Base-by-base conservation (phyloP, 2,329 filamentous ascomycete species). In the Alternaria sp. region DNA sequence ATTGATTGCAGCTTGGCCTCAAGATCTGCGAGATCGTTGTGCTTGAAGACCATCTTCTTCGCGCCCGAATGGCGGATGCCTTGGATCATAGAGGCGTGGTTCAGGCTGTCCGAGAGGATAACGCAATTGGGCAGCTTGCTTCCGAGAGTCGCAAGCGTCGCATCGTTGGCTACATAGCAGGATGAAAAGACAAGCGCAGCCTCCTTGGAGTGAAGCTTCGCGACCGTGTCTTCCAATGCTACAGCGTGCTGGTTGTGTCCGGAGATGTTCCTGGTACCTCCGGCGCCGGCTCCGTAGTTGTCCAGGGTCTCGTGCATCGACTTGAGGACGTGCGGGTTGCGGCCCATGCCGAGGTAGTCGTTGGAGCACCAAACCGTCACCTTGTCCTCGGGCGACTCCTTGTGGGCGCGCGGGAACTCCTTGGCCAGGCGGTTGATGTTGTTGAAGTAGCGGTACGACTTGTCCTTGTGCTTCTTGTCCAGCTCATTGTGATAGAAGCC, bases 331-430 rank as follows among this genome's bases (percentile, higher is more conserved):
- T 92, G 86, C 12, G 89, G 87, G 81, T 98, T 97, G 73, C 93
- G 88, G 47, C 96, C 95, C 96, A 99, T 99, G 72, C 96, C 96
- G 17, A 99, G 89, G 80, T 99, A 99, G 81, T 99, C 96, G 77
- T 99, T 99, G 78, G 95, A 96, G 85, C 96, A 99, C 96, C 96
- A 99, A 23, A 99, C 96, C 2, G 95, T 97, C 61, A 99, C 96
- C 57, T 89, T 89, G 70, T 97, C 93, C 63, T 95, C 90, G 76
- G 89, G 88, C 62, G 86, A 89, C 15, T 92, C 87, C 86, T 96
- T 97, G 81, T 99, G 96, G 49, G 96, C 96, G 68, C 92, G 92
- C 28, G 96, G 96, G 67, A 99, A 99, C 69, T 98, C 93, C 83
- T 96, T 93, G 70, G 96, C 96, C 65, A 99, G 87, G 36, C 96